These are phyloP conservation scores for Sarocladium brachiariae DNA, from an alignment of 2,329 filamentous ascomycete species.

Conservation along the genomic window DNA sequence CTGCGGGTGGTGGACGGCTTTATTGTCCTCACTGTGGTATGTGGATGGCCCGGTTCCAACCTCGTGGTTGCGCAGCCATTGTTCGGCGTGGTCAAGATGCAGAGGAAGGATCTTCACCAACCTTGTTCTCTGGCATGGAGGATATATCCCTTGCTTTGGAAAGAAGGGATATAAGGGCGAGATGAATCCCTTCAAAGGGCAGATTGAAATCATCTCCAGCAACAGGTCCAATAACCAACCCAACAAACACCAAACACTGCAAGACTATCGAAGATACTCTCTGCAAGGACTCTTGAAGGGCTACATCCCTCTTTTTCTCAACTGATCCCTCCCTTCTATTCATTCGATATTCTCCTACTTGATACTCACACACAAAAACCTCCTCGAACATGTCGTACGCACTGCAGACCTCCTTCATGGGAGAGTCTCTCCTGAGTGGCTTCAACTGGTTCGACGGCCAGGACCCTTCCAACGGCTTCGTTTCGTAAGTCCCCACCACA, in stretches of 20 bases:
- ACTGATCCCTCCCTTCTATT: background rate
- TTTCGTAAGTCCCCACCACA: slow-evolving; percentile 45
- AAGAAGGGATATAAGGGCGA: slow-evolving; percentile 3
- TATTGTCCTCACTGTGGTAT: slow-evolving; percentile 7
- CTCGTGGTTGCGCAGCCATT: slow-evolving; percentile 2
- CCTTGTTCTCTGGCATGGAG: slow-evolving; percentile 1
- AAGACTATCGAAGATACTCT: background rate
- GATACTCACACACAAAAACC: background rate
- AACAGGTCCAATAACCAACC: background rate
- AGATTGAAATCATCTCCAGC: background rate
- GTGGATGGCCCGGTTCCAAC: slow-evolving; percentile 4
- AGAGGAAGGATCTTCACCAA: too few species aligned
- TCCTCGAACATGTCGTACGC: slow-evolving; percentile 30
- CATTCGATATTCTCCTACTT: background rate
- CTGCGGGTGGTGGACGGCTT: background rate
- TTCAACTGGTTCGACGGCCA: slow-evolving; percentile 43
- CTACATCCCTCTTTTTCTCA: too few species aligned
- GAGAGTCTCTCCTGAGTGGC: slow-evolving; percentile 35
- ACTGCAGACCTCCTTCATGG: slow-evolving; percentile 35
- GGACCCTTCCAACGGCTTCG: slow-evolving; percentile 63
- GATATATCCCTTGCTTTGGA: slow-evolving; percentile 4
- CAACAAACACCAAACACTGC: background rate
- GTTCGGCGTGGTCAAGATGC: slow-evolving; percentile 5
- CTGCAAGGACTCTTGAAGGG: too few species aligned
- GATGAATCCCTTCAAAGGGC: background rate